Percentiles rank a stretch among this genome's conserved stretches.
phyloP scores from a whole-genome alignment of 2,329 filamentous ascomycete genomes.

The Alternaria ventricosa region DNA sequence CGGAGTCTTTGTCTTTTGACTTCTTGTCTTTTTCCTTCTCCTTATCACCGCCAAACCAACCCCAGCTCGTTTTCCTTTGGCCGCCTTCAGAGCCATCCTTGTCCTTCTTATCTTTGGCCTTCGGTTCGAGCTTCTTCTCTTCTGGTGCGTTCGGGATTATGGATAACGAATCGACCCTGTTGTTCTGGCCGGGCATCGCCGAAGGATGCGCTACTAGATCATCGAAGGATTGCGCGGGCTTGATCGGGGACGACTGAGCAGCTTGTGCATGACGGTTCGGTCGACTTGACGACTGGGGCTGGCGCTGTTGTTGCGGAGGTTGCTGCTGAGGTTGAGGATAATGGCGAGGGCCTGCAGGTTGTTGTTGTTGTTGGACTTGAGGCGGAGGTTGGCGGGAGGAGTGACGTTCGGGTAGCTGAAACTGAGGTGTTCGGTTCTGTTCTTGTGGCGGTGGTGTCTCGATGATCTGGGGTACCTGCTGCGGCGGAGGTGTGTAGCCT shows the following conservation, averaged over 20 bases:
- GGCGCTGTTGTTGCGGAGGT: constrained; percentile 28
- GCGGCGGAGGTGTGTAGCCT: constrained; percentile 48
- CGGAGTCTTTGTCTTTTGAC: constrained; percentile 55
- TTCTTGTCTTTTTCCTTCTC: constrained; percentile 74
- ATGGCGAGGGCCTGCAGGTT: constrained; percentile 25
- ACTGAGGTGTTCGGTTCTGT: constrained; percentile 38
- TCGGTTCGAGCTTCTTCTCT: constrained; percentile 77
- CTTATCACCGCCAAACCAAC: constrained; percentile 71
- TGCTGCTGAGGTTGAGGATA: constrained; percentile 14
- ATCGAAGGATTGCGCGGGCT: constrained; percentile 60
- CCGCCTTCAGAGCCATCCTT: constrained; percentile 70
- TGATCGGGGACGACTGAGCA: constrained; percentile 47
- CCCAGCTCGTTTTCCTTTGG: constrained; percentile 80
- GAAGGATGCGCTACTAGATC: constrained; percentile 72
- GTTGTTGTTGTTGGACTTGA: constrained; percentile 17
- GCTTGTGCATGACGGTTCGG: constrained; percentile 42
- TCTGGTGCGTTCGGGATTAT: constrained; percentile 77
- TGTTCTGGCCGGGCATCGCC: constrained; percentile 71
- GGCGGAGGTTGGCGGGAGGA: constrained; percentile 53
- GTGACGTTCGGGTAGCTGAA: constrained; percentile 59
- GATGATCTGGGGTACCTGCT: constrained; percentile 63
- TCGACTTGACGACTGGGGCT: constrained; percentile 22
- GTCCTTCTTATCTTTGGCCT: constrained; percentile 73
- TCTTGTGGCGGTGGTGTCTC: constrained; percentile 64
- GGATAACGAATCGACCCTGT: constrained; percentile 76